Percentiles rank a stretch among this genome's conserved stretches.
Conservation (phyloP, 257 asterid genomes). For the Capsicum baccatum region DNA sequence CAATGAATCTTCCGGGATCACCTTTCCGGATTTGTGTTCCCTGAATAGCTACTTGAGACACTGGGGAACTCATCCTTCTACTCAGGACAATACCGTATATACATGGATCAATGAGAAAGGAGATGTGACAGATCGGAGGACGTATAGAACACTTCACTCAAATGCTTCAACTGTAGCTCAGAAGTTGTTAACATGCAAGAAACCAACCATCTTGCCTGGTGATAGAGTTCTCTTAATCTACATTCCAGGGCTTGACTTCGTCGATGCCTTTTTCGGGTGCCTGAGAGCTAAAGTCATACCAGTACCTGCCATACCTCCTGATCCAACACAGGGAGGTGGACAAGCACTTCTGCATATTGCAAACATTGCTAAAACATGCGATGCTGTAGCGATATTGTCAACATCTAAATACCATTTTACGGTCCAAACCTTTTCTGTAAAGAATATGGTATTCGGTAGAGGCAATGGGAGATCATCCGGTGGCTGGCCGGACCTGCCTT, state of each 20-base stretch:
- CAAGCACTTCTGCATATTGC: constrained; percentile 62
- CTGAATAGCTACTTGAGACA: constrained; percentile 56
- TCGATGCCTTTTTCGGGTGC: constrained; percentile 76
- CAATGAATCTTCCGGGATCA: neutral
- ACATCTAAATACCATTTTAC: constrained; percentile 58
- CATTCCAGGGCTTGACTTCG: constrained; percentile 68
- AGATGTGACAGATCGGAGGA: constrained; percentile 32
- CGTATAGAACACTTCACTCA: too few species aligned
- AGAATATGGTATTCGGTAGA: constrained; percentile 42
- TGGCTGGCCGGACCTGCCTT: constrained; percentile 63
- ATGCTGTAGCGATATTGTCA: constrained; percentile 66
- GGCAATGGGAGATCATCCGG: constrained; percentile 40
- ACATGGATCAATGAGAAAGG: constrained; percentile 75
- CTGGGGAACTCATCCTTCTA: constrained; percentile 57
- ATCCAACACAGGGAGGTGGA: constrained; percentile 61
- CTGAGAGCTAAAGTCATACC: constrained; percentile 61
- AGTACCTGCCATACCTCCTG: constrained; percentile 70
- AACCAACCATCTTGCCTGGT: constrained; percentile 40
- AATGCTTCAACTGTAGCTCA: constrained; percentile 57
- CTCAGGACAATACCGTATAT: constrained; percentile 50
- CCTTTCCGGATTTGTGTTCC: neutral
- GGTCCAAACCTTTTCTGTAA: constrained; percentile 59
- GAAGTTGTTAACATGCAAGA: constrained; percentile 42
- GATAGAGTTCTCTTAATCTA: constrained; percentile 65
- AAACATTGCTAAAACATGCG: constrained; percentile 62